Evolutionary conservation across 192 early-diverging fungal species (phyloP).

Genomic region (Coemansia sp.): DNA sequence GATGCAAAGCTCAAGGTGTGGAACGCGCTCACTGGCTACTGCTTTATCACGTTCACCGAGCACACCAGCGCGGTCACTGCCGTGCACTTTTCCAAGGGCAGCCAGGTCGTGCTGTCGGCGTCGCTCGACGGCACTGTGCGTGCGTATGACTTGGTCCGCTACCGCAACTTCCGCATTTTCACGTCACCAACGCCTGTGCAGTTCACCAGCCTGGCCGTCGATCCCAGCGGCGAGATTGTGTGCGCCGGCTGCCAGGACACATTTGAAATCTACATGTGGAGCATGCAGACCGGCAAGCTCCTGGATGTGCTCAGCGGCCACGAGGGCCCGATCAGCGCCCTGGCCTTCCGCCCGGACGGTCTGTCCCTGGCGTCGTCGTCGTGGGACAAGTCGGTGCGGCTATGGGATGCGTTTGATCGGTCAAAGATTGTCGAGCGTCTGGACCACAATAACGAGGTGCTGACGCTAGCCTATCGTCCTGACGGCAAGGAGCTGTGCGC

Average conservation of each 20-base stretch:
- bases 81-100: constrained; percentile 86
- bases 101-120: constrained; percentile 87
- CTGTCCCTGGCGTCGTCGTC: constrained; percentile 77
- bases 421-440: constrained; percentile 72
- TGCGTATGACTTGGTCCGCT: constrained; percentile 96
- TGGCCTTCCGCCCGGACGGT: constrained; percentile 84
- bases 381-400: constrained; percentile 87
- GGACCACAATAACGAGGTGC: constrained; percentile 75
- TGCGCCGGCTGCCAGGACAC: constrained; percentile 91
- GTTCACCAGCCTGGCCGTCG: constrained; percentile 89
- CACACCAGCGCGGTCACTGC: constrained; percentile 78
- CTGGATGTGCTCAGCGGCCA: constrained; percentile 93
- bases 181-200: constrained; percentile 93
- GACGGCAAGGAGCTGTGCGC: constrained; percentile 86
- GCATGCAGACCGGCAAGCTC: constrained; percentile 96
- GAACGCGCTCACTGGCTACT: constrained; percentile 94
- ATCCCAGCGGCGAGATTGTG: constrained; percentile 94
- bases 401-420: constrained; percentile 94
- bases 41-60: constrained; percentile 96
- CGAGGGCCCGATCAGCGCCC: constrained; percentile 78
- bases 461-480: constrained; percentile 82
- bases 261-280: constrained; percentile 98
- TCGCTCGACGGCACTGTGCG: constrained; percentile 97
- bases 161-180: constrained; percentile 98
- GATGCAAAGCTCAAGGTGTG: constrained; percentile 98